Evolutionary conservation across 1,284 basidiomycete genomes (phyloP).

Genomic region (Sporisorium sorghi): DNA sequence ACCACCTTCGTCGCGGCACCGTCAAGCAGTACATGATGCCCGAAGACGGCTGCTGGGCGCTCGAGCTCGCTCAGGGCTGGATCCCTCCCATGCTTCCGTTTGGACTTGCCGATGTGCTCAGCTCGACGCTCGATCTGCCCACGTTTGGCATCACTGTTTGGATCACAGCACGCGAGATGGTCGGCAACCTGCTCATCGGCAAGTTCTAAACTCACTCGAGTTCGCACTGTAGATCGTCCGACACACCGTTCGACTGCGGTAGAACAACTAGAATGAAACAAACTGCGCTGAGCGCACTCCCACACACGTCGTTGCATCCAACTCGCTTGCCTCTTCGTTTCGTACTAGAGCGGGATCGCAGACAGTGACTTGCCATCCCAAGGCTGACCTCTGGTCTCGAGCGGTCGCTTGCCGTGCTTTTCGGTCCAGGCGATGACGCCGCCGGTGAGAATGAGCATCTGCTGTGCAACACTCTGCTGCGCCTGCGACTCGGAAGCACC

Average conservation of each 20-base stretch:
- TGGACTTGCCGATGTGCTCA: constrained; percentile 85
- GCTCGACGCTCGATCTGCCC: constrained; percentile 87
- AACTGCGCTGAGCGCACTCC: constrained; percentile 1
- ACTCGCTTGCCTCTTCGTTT: background rate
- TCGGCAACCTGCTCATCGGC: constrained; percentile 59
- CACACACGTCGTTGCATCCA: background rate
- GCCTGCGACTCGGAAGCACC: constrained; percentile 22
- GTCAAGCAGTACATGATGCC: constrained; percentile 99
- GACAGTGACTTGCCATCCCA: constrained; percentile 42
- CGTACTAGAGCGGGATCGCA: constrained; percentile 34
- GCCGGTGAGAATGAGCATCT: constrained; percentile 60
- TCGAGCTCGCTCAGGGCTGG: constrained; percentile 87
- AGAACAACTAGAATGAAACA: background rate
- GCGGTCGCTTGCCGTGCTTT: constrained; percentile 35
- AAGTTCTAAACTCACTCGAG: constrained; percentile 22
- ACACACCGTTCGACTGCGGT: background rate
- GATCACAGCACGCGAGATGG: constrained; percentile 75
- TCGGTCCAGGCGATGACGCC: constrained; percentile 61
- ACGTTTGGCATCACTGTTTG: constrained; percentile 83
- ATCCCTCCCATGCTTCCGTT: constrained; percentile 77
- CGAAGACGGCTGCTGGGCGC: constrained; percentile 85
- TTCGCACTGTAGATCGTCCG: background rate
- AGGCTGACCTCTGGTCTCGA: constrained; percentile 41
- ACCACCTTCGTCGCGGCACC: constrained; percentile 82
- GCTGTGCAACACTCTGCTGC: constrained; percentile 32